Evolutionary conservation across 108 stramenopile genomes (phyloP), one percentile per base, ranked within the genome.

Genomic region (Discostella pseudostelligera): DNA sequence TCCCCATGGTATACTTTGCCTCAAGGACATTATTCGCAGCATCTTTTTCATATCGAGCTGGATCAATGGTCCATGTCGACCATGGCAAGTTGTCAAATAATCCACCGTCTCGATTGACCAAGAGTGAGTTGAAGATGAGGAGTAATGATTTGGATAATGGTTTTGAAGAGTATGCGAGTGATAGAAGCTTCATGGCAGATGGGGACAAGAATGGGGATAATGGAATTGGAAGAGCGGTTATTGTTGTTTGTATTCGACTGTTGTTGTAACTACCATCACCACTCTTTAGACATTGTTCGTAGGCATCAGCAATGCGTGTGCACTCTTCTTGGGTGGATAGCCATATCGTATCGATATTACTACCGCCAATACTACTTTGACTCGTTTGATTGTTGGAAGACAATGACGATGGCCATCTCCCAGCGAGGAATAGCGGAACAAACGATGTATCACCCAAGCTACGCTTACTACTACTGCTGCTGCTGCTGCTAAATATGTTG

Each of bases 41-140:
- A 77, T 93, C 92, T 45, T 84, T 59, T 54, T 86, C 85, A 24
- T 72, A 62, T n/a, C 57, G 3, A 17, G 79, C 56, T 10, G 88
- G 86, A 74, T 93, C 89, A 4, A 88, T 68, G 45, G 65, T 87
- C 92, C 92, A 93, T 45, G 59, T 50, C 17, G 59, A 63, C 84
- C 84, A 93, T 0, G 92, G 92, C 7, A 93, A 22, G 55, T 88
- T 86, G 62, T 93, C 92, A 54, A 83, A 93, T 8, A 93, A 70
- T 1, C 74, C 84, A 12, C 59, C 55, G 49, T 90, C 92, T 9
- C 92, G 81, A 78, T 88, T 89, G 24, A 90, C 60, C 45, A 90
- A 60, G 0, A 82, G 51, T 0, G 83, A 56, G 69, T 87, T 88
- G 13, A 82, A 60, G 8, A 65, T 19, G 35, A 89, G 69, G 11